A percentile compares a stretch with the other conserved stretches of the same genome.
Evolutionary conservation across 208 protist species (phyloP).

Genomic region (Leishmania arabica): DNA sequence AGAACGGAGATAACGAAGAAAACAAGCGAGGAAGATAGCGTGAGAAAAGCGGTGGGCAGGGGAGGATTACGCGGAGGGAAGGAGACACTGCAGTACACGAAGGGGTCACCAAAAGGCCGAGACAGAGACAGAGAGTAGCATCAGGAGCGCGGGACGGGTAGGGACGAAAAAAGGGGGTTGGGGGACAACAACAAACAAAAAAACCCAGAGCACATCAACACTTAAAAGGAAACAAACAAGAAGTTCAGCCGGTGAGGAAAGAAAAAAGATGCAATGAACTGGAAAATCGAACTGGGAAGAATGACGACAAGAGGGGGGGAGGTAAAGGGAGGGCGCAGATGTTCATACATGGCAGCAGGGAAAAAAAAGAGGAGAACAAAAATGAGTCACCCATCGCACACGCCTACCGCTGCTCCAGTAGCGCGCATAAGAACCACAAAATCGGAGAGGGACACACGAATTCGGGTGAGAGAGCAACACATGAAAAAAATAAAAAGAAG

Average conservation of each 20-base stretch:
- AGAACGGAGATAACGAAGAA: too few species aligned
- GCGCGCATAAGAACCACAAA: not conserved
- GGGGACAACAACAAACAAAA: not conserved
- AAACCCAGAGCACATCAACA: not conserved
- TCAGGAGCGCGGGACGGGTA: not conserved
- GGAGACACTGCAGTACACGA: not conserved
- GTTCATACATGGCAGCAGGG: not conserved
- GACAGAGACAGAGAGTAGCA: not conserved
- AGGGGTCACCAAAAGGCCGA: not conserved
- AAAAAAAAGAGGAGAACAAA: slow-evolving; percentile 1
- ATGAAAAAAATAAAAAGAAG: not conserved
- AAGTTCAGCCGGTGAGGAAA: not conserved
- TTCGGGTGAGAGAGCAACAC: not conserved
- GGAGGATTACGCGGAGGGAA: not conserved
- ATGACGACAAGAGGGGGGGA: not conserved
- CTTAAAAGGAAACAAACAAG: not conserved
- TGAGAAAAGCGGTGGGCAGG: not conserved
- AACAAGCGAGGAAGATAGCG: too few species aligned
- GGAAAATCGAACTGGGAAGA: not conserved
- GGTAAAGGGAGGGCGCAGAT: not conserved
- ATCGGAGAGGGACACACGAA: not conserved
- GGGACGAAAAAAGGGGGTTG: too few species aligned
- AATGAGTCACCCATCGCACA: not conserved
- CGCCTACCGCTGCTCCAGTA: not conserved
- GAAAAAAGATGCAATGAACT: not conserved